Percentiles rank a stretch among this genome's conserved stretches.
Evolutionary conservation across 352 stramenopile genomes (phyloP).

Genomic region (Detonula confervacea): DNA sequence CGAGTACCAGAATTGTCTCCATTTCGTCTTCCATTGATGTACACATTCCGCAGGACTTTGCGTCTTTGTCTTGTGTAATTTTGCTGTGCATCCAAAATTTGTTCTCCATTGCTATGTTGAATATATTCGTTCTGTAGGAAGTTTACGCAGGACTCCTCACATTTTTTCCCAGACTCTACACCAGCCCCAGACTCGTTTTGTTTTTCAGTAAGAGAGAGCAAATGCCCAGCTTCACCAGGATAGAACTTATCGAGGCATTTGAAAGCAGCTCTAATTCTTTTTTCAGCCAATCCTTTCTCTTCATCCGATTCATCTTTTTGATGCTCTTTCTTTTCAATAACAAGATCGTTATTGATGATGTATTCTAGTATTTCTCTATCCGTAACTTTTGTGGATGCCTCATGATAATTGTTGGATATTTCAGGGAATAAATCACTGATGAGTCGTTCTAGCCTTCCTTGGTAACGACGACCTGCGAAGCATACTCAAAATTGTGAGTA

Average conservation of each 20-base stretch:
- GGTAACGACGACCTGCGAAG: conserved; percentile 32
- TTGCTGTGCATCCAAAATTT: not conserved
- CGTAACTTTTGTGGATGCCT: conserved; percentile 19
- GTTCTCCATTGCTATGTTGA: not conserved
- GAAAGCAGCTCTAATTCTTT: conserved; percentile 28
- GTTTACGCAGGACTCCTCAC: conserved; percentile 26
- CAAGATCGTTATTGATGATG: conserved; percentile 32
- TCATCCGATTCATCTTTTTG: not conserved
- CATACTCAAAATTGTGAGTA: too few relatives aligned
- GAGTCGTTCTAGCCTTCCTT: conserved; percentile 25
- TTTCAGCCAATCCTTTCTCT: conserved; percentile 7
- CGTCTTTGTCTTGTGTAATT: not conserved
- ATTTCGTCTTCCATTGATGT: conserved; percentile 25
- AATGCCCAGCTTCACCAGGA: not conserved
- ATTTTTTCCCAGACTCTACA: conserved; percentile 15
- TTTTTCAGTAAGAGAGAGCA: not conserved
- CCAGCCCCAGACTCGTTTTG: conserved; percentile 5
- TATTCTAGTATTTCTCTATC: conserved; percentile 36
- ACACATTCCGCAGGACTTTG: conserved; percentile 31
- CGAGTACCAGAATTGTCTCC: not conserved
- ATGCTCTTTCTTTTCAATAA: not conserved
- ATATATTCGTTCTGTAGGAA: conserved; percentile 19
- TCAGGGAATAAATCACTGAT: conserved; percentile 31
- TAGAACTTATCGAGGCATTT: conserved; percentile 37
- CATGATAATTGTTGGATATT: conserved; percentile 12